Evolutionary conservation across 352 stramenopile species (phyloP).

Genomic region (Pythium guiyangense): DNA sequence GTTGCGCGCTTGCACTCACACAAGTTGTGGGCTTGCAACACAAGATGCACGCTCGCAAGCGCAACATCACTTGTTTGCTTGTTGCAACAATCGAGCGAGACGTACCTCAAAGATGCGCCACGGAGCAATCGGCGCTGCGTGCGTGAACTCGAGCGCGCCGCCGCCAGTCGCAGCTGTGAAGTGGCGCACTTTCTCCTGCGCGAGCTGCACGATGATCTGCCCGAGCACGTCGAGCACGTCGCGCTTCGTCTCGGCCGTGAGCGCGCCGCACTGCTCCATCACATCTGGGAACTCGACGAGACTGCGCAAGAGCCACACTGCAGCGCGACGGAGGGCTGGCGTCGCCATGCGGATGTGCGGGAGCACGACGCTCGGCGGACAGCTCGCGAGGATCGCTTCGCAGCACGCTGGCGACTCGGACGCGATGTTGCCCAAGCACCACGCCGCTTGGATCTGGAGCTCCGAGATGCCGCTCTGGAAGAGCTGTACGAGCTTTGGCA

Average conservation of each 20-base stretch:
- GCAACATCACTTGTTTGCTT: too few relatives aligned
- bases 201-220: slow-evolving; percentile 78
- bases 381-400: slow-evolving; percentile 66
- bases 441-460: slow-evolving; percentile 84
- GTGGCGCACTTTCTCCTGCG: slow-evolving; percentile 64
- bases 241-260: slow-evolving; percentile 49
- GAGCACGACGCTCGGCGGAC: slow-evolving; percentile 61
- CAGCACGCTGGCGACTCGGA: slow-evolving; percentile 71
- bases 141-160: slow-evolving; percentile 49
- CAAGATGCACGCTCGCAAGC: too few relatives aligned
- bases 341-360: slow-evolving; percentile 86
- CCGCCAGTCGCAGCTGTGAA: slow-evolving; percentile 47
- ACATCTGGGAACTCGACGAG: slow-evolving; percentile 82
- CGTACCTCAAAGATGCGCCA: slow-evolving; percentile 83
- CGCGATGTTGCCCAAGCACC: slow-evolving; percentile 84
- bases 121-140: slow-evolving; percentile 50
- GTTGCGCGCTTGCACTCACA: too few relatives aligned
- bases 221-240: slow-evolving; percentile 70
- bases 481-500: slow-evolving; percentile 76
- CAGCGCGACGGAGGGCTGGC: slow-evolving; percentile 62
- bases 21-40: too few relatives aligned
- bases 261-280: slow-evolving; percentile 42
- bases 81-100: too few relatives aligned
- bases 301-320: slow-evolving; percentile 80
- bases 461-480: slow-evolving; percentile 86